Base-by-base conservation (phyloP, 192 early-diverging fungal genomes). In the Gryganskiella cystojenkinii region DNA sequence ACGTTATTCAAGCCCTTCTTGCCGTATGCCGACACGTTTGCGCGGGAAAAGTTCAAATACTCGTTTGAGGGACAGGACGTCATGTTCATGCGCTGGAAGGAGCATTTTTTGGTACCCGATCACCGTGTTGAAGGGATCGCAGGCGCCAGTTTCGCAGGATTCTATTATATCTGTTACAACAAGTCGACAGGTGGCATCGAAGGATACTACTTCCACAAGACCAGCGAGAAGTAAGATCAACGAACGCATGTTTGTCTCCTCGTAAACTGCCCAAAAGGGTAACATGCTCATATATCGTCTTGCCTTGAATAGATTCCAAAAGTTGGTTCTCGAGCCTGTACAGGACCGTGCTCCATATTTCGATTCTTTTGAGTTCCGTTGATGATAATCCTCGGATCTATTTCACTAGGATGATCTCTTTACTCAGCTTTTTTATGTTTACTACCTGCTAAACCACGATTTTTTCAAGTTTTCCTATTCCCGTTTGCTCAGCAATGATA, bases 61-160 rank as follows among this genome's bases (percentile, higher is more conserved):
- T 83, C 85, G 55, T 84, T 85, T 40, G 42, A 71, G 25, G 64
- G 80, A 49, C 74, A 86, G 79, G 86, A 84, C 67, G 86, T 79
- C 44, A 84, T 96, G 28, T 96, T 93, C 74, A 96, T 96, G 95
- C 87, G 95, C 34, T 96, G 95, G 95, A 96, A 96, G 88, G 95
- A 96, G 63, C 91, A 93, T 75, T 96, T 96, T 70, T 65, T 96
- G 43, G 92, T 95, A 6, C 94, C 95, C 30, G 91, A 96, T 78
- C 94, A 96, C 71, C 81, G 83, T 42, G 87, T 95, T 27, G 87
- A 84, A 55, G 81, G 71, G 27, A 93, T 96, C 42, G 79, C 83
- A 24, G 95, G 95, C 22, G 95, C 95, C 10, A 92, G 91, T 35
- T 96, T 94, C 87, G 94, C 91, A 31, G 95, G 95, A 4, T 96